Conservation (phyloP, 2,329 filamentous ascomycete genomes). For the Venturia oleaginea region DNA sequence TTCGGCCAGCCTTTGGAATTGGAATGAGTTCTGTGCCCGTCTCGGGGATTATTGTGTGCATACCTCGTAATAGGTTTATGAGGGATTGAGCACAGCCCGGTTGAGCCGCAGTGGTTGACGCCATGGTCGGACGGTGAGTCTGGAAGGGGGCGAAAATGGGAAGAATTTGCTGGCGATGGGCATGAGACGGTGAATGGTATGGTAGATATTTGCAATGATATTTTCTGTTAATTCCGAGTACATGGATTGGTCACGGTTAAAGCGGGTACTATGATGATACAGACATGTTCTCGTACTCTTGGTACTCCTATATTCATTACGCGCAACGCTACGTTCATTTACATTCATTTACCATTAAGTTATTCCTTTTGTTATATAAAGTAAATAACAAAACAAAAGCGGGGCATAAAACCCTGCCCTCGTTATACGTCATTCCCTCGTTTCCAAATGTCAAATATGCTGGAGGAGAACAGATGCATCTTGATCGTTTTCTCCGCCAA, state of each 20-base stretch:
- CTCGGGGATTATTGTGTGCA: background rate
- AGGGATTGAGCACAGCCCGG: background rate
- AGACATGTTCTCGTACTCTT: too few species aligned
- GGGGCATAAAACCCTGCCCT: background rate
- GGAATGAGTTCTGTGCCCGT: background rate
- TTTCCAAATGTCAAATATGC: background rate
- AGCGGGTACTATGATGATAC: too few species aligned
- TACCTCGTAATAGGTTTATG: slow-evolving; percentile 12
- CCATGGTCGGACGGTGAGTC: background rate
- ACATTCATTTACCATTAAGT: too few species aligned
- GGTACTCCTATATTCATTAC: too few species aligned
- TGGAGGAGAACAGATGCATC: too few species aligned
- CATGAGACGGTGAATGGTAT: background rate
- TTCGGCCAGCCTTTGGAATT: slow-evolving; percentile 54
- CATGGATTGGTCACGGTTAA: too few species aligned
- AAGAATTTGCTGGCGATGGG: background rate
- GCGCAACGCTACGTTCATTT: too few species aligned
- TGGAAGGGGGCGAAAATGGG: background rate
- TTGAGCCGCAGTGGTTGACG: background rate
- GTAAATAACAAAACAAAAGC: background rate
- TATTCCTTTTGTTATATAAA: too few species aligned
- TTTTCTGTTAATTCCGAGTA: too few species aligned
- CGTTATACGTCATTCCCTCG: background rate
- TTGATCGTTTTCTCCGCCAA: too few species aligned
- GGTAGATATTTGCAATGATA: background rate